These are phyloP conservation scores for Tuber aestivum DNA, from an alignment of 495 filamentous ascomycete genomes.

Conservation along the genomic window DNA sequence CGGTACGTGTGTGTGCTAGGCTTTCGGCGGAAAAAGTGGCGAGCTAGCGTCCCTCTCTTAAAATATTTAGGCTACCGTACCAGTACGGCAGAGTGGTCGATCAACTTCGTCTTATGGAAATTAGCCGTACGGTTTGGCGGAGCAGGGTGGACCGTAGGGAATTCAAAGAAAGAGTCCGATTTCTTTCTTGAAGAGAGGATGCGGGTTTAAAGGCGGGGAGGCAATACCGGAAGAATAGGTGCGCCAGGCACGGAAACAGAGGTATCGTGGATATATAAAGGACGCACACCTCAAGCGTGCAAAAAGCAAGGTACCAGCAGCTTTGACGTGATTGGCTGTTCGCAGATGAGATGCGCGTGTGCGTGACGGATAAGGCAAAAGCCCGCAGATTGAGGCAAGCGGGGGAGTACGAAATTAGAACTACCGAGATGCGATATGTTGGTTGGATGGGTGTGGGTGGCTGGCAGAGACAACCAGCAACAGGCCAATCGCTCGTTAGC, in stretches of 20 bases:
- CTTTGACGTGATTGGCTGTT: neutral
- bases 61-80: neutral
- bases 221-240: slow-evolving; percentile 25
- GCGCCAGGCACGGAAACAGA: slow-evolving; percentile 34
- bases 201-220: slow-evolving; percentile 6
- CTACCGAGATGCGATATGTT: neutral
- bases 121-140: neutral
- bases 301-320: neutral
- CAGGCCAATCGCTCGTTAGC: neutral
- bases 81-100: neutral
- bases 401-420: slow-evolving; percentile 1
- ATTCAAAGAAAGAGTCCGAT: slow-evolving; percentile 11
- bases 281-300: neutral
- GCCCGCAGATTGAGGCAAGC: neutral
- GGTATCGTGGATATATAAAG: slow-evolving; percentile 38
- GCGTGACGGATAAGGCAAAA: neutral
- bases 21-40: neutral
- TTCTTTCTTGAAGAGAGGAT: slow-evolving; percentile 20
- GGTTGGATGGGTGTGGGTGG: neutral
- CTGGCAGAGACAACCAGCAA: neutral
- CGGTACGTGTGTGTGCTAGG: neutral
- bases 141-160: slow-evolving; percentile 7
- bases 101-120: neutral
- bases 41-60: neutral
- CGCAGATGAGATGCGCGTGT: neutral